Percentiles rank a stretch among this genome's conserved stretches.
These are phyloP conservation scores for Kwoniella heveanensis DNA, from an alignment of 768 basidiomycete genomes.

Conservation along the genomic window DNA sequence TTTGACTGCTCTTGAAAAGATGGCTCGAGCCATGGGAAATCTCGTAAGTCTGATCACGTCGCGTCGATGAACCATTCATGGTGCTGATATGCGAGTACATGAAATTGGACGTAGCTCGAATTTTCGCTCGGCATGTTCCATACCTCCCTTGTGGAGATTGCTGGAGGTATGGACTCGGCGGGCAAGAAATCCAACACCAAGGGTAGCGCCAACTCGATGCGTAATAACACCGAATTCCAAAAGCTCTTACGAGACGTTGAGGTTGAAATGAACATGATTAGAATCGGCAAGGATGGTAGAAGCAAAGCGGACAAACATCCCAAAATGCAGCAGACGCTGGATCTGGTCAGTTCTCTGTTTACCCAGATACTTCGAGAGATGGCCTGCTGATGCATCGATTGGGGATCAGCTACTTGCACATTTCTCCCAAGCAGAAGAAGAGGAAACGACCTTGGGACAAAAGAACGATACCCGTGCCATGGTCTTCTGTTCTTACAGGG, in stretches of 20 bases:
- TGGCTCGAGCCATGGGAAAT: slow-evolving; percentile 85
- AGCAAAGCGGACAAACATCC: slow-evolving; percentile 65
- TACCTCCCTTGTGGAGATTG: slow-evolving; percentile 63
- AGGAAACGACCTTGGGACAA: slow-evolving; percentile 38
- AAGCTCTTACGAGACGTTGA: slow-evolving; percentile 71
- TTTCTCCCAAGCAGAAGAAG: slow-evolving; percentile 63
- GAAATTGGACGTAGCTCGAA: slow-evolving; percentile 64
- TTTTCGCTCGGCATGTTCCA: slow-evolving; percentile 79
- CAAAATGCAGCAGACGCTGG: slow-evolving; percentile 83
- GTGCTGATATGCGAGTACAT: too few species aligned
- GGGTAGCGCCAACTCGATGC: slow-evolving; percentile 43
- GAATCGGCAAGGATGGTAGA: slow-evolving; percentile 58
- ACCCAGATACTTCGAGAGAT: neutral
- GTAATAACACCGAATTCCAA: slow-evolving; percentile 62
- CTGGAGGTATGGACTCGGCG: slow-evolving; percentile 55
- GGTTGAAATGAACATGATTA: slow-evolving; percentile 58
- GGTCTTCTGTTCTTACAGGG: slow-evolving; percentile 90
- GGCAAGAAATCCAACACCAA: slow-evolving; percentile 54
- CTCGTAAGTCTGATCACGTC: slow-evolving; percentile 59
- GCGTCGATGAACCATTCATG: too few species aligned
- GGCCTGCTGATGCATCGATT: neutral
- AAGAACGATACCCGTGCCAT: slow-evolving; percentile 70
- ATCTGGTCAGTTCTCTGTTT: slow-evolving; percentile 59
- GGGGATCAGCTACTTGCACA: slow-evolving; percentile 66
- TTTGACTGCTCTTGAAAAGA: slow-evolving; percentile 60